These are phyloP conservation scores for Rutidosis leptorrhynchoides DNA, from an alignment of 129 eudicot species.

Conservation along the genomic window DNA sequence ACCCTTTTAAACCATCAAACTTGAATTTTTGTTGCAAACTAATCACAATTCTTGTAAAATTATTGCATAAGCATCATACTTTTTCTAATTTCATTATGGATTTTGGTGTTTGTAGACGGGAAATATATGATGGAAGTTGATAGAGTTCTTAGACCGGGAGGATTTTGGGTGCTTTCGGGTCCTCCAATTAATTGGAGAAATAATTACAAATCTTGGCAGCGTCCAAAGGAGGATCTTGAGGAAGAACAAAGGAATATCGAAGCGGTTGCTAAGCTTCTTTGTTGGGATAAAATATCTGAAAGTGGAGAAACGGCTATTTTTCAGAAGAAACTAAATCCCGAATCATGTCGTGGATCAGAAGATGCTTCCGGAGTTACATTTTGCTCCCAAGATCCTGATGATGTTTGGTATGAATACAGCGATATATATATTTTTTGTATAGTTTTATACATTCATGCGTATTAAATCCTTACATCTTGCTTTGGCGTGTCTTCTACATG, in stretches of 20 bases:
- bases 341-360: conserved; percentile 58
- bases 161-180: conserved; percentile 96
- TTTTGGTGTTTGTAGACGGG: conserved; percentile 57
- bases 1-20: conserved; percentile 1
- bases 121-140: conserved; percentile 92
- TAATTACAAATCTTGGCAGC: conserved; percentile 77
- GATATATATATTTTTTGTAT: not conserved
- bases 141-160: conserved; percentile 96
- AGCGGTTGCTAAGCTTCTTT: conserved; percentile 79
- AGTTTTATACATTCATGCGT: not conserved
- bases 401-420: conserved; percentile 64
- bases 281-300: conserved; percentile 86
- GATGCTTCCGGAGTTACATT: conserved; percentile 41
- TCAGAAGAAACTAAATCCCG: conserved; percentile 58
- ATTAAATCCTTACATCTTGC: not conserved
- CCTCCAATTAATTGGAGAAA: conserved; percentile 91
- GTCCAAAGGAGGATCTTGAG: conserved; percentile 81
- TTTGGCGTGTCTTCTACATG: not conserved
- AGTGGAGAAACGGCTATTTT: conserved; percentile 76
- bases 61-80: not conserved
- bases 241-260: conserved; percentile 80
- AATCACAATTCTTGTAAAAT: not conserved
- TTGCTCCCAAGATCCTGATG: conserved; percentile 66
- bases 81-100: not conserved
- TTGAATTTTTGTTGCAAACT: conserved; percentile 5